phyloP scores from a whole-genome alignment of 768 basidiomycete species.

The Mycena olivaceomarginata region DNA sequence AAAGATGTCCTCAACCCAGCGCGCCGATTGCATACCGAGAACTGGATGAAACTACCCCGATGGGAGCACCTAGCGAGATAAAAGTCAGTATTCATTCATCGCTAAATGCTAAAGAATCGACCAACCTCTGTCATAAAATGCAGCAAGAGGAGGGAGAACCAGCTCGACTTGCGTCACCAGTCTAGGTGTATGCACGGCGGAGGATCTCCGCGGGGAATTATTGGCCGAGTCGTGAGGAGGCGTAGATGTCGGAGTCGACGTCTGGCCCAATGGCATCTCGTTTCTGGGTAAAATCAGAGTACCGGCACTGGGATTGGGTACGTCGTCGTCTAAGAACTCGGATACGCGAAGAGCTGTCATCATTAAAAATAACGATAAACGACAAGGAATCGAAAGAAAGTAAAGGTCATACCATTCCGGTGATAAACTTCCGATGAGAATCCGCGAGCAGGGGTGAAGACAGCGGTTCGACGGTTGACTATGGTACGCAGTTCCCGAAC shows the following conservation, averaged over 20 bases:
- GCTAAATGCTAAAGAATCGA: neutral
- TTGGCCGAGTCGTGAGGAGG: neutral
- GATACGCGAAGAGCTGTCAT: neutral
- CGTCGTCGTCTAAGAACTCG: neutral
- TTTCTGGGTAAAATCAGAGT: neutral
- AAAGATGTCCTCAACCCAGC: conserved; percentile 2
- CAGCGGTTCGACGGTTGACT: neutral
- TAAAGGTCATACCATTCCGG: neutral
- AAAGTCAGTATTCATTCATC: neutral
- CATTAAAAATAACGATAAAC: neutral
- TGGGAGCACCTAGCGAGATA: neutral
- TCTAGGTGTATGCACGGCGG: neutral
- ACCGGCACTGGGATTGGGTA: neutral
- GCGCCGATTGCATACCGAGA: neutral
- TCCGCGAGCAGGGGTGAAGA: conserved; percentile 2
- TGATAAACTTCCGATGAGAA: neutral
- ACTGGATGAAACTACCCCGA: neutral
- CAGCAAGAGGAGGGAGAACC: conserved; percentile 3
- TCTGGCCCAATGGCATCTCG: neutral
- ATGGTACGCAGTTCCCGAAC: neutral
- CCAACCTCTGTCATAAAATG: neutral
- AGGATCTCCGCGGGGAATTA: neutral
- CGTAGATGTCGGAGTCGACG: neutral
- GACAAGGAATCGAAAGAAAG: neutral
- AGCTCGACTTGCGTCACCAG: conserved; percentile 8